A percentile compares a stretch with the other conserved stretches of the same genome.
Conservation (phyloP, 352 stramenopile genomes). For the Globisporangium splendens region DNA sequence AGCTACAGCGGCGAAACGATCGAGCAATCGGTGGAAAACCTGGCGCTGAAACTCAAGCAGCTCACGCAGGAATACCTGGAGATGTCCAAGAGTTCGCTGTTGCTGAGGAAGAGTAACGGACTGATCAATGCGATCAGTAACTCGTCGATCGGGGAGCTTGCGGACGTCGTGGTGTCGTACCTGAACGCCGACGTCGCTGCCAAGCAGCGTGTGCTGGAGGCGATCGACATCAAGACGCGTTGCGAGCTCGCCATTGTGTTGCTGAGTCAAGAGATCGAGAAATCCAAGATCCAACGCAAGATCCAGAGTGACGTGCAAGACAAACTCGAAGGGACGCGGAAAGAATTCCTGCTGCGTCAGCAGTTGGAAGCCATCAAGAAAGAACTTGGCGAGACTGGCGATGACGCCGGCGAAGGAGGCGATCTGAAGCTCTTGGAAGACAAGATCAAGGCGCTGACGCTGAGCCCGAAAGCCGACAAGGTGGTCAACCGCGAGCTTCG, state of each 20-base stretch:
- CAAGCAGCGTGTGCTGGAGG: constrained; percentile 64
- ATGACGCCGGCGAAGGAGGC: constrained; percentile 34
- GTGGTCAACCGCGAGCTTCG: constrained; percentile 57
- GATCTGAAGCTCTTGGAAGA: constrained; percentile 65
- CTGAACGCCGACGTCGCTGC: constrained; percentile 45
- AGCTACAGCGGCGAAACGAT: constrained; percentile 10
- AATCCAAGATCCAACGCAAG: constrained; percentile 55
- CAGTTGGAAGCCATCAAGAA: constrained; percentile 99
- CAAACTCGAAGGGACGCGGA: constrained; percentile 63
- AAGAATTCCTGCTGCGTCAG: constrained; percentile 96
- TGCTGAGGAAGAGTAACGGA: constrained; percentile 52
- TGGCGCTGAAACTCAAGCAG: constrained; percentile 52
- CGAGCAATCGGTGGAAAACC: constrained; percentile 26
- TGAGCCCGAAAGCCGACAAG: constrained; percentile 55
- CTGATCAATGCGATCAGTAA: constrained; percentile 64
- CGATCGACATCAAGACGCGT: constrained; percentile 32
- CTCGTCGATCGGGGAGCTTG: constrained; percentile 54
- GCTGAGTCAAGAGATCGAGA: constrained; percentile 57
- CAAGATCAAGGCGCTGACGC: constrained; percentile 41
- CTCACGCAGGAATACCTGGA: constrained; percentile 66
- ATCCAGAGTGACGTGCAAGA: constrained; percentile 71
- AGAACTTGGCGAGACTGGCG: constrained; percentile 85
- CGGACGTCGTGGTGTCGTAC: constrained; percentile 70
- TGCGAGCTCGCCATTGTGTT: constrained; percentile 49
- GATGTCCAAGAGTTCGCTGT: constrained; percentile 52